These are phyloP conservation scores for Crepidotus variabilis DNA, from an alignment of 768 basidiomycete genomes.

Conservation along the genomic window DNA sequence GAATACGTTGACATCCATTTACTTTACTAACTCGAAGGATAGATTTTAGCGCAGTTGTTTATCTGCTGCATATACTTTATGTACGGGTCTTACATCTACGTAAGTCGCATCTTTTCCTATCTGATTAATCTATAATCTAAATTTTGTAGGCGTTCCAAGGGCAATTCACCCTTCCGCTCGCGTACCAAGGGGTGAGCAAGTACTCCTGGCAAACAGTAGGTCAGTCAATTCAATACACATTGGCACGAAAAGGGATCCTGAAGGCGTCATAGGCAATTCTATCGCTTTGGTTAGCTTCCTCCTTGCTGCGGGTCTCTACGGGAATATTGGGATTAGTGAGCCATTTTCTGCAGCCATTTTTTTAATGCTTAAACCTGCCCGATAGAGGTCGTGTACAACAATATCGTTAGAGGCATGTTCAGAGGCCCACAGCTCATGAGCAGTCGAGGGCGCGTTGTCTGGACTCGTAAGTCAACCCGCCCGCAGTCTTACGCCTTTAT, in stretches of 20 bases:
- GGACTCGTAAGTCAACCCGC: slow-evolving; percentile 34
- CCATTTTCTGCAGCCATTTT: too few relatives aligned
- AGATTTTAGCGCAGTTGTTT: slow-evolving; percentile 43
- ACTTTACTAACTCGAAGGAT: background rate
- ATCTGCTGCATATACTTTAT: slow-evolving; percentile 55
- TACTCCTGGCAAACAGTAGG: slow-evolving; percentile 48
- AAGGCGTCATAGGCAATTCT: slow-evolving; percentile 32
- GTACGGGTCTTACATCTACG: slow-evolving; percentile 51
- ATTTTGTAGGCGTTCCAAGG: slow-evolving; percentile 52
- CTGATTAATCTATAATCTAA: background rate
- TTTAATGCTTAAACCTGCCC: too few relatives aligned
- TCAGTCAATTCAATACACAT: slow-evolving; percentile 1
- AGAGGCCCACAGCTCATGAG: slow-evolving; percentile 47
- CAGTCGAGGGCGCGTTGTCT: slow-evolving; percentile 36
- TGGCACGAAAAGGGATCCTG: too few relatives aligned
- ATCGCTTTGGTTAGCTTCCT: slow-evolving; percentile 47
- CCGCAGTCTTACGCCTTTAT: background rate
- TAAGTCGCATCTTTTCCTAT: slow-evolving; percentile 11
- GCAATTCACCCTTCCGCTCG: slow-evolving; percentile 50
- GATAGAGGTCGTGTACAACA: slow-evolving; percentile 50
- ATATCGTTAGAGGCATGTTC: slow-evolving; percentile 46
- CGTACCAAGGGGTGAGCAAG: slow-evolving; percentile 42
- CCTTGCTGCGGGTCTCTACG: slow-evolving; percentile 62
- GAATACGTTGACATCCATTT: background rate
- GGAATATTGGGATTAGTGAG: slow-evolving; percentile 57